Base-by-base conservation (phyloP, 768 basidiomycete species). In the Boletus rex-veris region DNA sequence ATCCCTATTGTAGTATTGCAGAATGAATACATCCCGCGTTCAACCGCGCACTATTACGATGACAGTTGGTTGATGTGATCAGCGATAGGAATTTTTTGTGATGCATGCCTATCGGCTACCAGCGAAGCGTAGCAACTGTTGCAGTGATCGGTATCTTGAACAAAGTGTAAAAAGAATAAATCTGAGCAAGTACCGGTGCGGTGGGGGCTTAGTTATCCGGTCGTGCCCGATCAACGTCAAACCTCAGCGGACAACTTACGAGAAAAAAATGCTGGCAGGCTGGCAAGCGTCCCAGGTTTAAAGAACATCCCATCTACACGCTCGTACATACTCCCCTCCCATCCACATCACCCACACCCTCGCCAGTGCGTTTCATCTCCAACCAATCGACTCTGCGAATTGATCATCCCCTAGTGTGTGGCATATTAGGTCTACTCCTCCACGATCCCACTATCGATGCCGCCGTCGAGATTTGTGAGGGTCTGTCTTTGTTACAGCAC, bases 401-500 rank as follows among this genome's bases (percentile, higher is more conserved):
- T 52, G 55, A 64, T 61, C 48, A 36, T 33, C 44, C 42, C 24
- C 19, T 39, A 83, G 80, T 98, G 95, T 98, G 95, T 71, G 95
- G 95, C 59, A 91, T 97, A 66, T 78, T 96, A 57, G 95, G 92
- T 59, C 76, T 97, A 35, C 80, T 97, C 35, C 77, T 92, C 53
- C 86, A 92, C 65, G 91, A 95, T 65, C 76, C 88, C 53, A 74
- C 76, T 58, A 58, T 82, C 70, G 80, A 91, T 59, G 88, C 84
- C 33, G 94, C 94, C 26, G 68, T 84, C 15, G 95, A 98, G 72
- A 94, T 98, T 66, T 87, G 83, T 62, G 97, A 99, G 70, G 94
- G 93, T 30, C 81, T 99, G n/a, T 90, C 94, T 21, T 77, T 99
- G 38, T 78, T 99, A 5, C 97, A 99, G 70, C 97, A 99, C 67